A percentile compares a stretch with the other conserved stretches of the same genome.
phyloP scores from a whole-genome alignment of 345 rosid genomes.

The Alliaria petiolata region DNA sequence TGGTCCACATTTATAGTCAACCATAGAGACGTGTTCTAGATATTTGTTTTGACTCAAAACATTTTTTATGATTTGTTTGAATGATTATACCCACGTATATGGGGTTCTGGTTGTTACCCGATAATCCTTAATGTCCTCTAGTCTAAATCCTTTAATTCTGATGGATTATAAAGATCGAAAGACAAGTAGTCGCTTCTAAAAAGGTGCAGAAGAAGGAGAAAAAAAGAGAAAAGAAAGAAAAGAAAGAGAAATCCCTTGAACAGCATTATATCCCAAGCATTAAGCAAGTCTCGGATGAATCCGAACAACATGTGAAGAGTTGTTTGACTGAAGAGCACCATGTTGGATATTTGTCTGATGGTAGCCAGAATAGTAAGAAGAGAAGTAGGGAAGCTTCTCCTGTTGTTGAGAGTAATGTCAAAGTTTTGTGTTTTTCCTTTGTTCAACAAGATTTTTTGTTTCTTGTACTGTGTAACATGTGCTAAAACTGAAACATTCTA shows the following conservation, averaged over 20 bases:
- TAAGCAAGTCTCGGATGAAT: constrained; percentile 25
- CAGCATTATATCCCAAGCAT: not conserved
- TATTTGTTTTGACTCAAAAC: not conserved
- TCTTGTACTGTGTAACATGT: too few relatives aligned
- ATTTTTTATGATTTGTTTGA: too few relatives aligned
- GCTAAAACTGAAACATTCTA: not conserved
- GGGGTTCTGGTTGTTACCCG: constrained; percentile 14
- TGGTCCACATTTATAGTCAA: constrained; percentile 5
- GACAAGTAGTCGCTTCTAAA: not conserved
- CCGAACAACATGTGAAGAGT: constrained; percentile 23
- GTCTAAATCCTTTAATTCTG: constrained; percentile 38
- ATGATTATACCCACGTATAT: constrained; percentile 4
- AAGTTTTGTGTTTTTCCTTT: constrained; percentile 30
- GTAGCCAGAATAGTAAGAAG: constrained; percentile 44
- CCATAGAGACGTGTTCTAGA: constrained; percentile 9
- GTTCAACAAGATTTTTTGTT: not conserved
- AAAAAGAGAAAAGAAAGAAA: constrained; percentile 6
- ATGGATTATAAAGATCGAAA: constrained; percentile 35
- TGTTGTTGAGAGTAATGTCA: constrained; percentile 19
- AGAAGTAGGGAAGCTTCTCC: constrained; percentile 29
- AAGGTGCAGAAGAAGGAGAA: constrained; percentile 32
- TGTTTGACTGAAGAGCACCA: constrained; percentile 27
- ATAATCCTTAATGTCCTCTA: not conserved
- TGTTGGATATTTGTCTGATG: constrained; percentile 42
- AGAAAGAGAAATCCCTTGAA: constrained; percentile 11